These are phyloP conservation scores for Ascochyta rabiei DNA, from an alignment of 2,329 filamentous ascomycete species.

Conservation along the genomic window DNA sequence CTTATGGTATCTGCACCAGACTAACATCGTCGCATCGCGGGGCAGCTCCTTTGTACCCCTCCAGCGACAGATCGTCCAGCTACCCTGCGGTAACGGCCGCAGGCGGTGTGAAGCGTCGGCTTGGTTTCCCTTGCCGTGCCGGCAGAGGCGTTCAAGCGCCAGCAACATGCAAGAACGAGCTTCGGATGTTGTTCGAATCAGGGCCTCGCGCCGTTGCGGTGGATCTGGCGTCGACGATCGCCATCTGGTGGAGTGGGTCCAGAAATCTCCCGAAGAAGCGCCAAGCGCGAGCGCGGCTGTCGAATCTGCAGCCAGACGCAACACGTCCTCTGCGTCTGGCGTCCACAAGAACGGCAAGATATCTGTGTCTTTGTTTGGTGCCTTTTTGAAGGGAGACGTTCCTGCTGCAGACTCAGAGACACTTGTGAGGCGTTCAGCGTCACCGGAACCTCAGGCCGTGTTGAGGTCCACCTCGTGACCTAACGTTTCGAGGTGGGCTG, in stretches of 20 bases:
- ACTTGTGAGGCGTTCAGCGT: not conserved
- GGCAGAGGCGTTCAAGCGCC: constrained; percentile 10
- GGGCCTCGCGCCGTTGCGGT: not conserved
- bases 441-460: not conserved
- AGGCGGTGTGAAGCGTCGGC: constrained; percentile 10
- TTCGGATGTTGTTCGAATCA: not conserved
- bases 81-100: not conserved
- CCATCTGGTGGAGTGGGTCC: constrained; percentile 12
- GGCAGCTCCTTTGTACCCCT: constrained; percentile 14
- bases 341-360: not conserved
- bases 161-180: constrained; percentile 2
- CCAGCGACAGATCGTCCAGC: not conserved
- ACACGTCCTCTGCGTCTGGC: not conserved
- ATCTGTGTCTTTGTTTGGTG: not conserved
- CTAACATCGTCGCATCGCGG: not conserved
- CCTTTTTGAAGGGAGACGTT: not conserved
- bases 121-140: not conserved
- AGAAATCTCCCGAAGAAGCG: constrained; percentile 4
- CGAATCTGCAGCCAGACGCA: not conserved
- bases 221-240: constrained; percentile 10
- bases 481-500: constrained; percentile 12
- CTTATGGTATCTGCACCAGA: not conserved
- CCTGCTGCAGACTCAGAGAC: not conserved
- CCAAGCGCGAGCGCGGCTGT: not conserved
- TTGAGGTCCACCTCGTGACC: constrained; percentile 6